Evolutionary conservation across 495 filamentous ascomycete species (phyloP), one percentile per base, ranked within the genome.

Genomic region (Xylaria bambusicola): DNA sequence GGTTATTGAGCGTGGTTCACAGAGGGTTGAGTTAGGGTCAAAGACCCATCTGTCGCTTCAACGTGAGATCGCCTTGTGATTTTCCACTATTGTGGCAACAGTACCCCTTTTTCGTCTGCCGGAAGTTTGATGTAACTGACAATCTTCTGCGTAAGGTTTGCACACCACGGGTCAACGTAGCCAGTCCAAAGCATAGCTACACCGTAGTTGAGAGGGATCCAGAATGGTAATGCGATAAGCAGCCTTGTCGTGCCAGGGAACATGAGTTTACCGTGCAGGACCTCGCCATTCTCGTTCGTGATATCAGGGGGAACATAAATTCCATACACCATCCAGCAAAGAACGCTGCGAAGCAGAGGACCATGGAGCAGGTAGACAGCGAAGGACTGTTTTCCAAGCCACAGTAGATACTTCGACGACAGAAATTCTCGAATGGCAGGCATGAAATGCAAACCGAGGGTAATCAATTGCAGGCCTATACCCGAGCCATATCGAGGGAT

Each of bases 341-440:
- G 75, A 1, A 88, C 71, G 15, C 78, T 81, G 40, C 86, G 82
- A 38, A 89, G 76, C 45, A 88, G 77, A 15, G 82, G 80, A 12
- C 86, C 86, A 68, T 89, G 86, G 3, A 86, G 76, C 5, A 89
- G 80, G 61, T 89, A 89, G 15, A 89, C 83, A 26, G 86, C 86
- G 63, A 89, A 89, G 49, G 80, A 84, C 67, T 86, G 82, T 65
- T 83, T 83, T 44, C 86, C 86, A 17, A 89, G 77, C 84, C 84
- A 88, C 50, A 88, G 79, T 12, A 89, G 75, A 13, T 80, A 71
- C 24, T 77, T 75, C 66, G 77, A 82, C 4, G 83, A 79, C 6
- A 89, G 73, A 21, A 83, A 64, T 18, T 79, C 75, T 51, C 86
- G 83, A 6, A 81, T 68, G 9, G 74, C 71, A 12, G 82, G 83